phyloP scores from a whole-genome alignment of 345 rosid genomes.

The Rhodamnia rubescens region DNA sequence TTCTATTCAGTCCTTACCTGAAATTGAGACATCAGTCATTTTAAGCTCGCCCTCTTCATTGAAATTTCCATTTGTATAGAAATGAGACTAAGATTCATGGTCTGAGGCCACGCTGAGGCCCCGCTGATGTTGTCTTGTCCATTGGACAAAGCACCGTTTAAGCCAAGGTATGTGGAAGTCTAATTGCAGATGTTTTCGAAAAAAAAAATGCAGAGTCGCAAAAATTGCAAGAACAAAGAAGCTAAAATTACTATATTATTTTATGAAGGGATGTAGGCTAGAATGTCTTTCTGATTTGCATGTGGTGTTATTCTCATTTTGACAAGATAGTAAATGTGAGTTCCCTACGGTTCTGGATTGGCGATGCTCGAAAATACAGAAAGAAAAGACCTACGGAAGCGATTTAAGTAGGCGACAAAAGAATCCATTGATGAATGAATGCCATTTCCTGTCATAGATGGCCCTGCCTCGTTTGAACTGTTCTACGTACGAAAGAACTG shows the following conservation, averaged over 20 bases:
- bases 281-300: background rate
- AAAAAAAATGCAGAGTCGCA: background rate
- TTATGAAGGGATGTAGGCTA: background rate
- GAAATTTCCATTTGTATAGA: background rate
- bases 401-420: background rate
- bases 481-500: background rate
- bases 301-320: background rate
- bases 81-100: background rate
- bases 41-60: background rate
- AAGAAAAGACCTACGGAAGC: background rate
- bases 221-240: background rate
- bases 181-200: background rate
- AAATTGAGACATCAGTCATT: background rate
- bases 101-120: background rate
- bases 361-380: background rate
- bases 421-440: background rate
- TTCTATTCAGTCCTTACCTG: background rate
- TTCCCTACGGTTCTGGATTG: background rate
- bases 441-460: no score
- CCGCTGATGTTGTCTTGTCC: background rate
- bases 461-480: background rate
- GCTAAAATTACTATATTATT: background rate
- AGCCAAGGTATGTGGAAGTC: background rate
- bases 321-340: background rate
- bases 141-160: background rate